Percentiles rank a stretch among this genome's conserved stretches.
Conservation (phyloP, 345 rosid genomes). For the Murraya koenigii region DNA sequence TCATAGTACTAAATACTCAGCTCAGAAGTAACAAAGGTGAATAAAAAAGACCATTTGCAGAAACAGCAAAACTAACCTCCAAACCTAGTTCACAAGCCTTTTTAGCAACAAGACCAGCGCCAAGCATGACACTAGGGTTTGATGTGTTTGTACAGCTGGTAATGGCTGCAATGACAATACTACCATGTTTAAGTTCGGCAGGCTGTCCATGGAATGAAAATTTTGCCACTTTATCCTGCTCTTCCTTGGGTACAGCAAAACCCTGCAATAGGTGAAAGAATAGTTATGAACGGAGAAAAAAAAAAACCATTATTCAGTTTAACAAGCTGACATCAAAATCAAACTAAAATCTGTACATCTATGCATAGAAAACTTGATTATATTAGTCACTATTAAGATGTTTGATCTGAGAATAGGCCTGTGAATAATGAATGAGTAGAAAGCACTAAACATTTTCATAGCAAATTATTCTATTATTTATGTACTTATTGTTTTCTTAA, state of each 20-base stretch:
- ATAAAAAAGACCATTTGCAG: background rate
- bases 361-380: background rate
- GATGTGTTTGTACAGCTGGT: slow-evolving; percentile 84
- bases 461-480: background rate
- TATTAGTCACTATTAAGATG: background rate
- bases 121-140: slow-evolving; percentile 85
- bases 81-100: slow-evolving; percentile 73
- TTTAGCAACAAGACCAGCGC: slow-evolving; percentile 75
- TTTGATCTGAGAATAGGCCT: background rate
- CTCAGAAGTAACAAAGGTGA: background rate
- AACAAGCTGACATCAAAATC: background rate
- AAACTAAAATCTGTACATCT: background rate
- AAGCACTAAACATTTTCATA: background rate
- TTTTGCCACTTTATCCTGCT: slow-evolving; percentile 51
- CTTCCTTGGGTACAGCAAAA: slow-evolving; percentile 65
- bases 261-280: slow-evolving; percentile 41
- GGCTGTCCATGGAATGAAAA: slow-evolving; percentile 60
- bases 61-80: slow-evolving; percentile 40
- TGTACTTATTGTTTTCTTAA: background rate
- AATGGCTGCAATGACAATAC: slow-evolving; percentile 80
- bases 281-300: background rate
- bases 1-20: background rate
- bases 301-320: background rate
- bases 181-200: slow-evolving; percentile 70
- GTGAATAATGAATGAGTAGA: background rate